Percentiles rank a stretch among this genome's conserved stretches.
phyloP scores from a whole-genome alignment of 2,329 filamentous ascomycete genomes.

The Pseudonectria foliicola region DNA sequence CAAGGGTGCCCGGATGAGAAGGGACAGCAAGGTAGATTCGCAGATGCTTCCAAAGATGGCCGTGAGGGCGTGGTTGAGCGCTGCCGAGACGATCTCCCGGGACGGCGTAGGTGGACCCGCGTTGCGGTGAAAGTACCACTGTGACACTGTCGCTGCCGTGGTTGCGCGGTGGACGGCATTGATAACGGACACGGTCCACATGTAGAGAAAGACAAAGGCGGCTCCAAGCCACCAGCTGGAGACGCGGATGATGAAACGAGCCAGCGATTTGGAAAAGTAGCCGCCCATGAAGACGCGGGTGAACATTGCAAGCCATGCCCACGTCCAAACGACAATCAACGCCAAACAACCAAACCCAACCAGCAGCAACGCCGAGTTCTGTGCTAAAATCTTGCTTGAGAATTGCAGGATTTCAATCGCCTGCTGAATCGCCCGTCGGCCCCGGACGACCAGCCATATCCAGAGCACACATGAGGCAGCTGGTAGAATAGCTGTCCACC shows the following conservation, averaged over 20 bases:
- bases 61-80: slow-evolving; percentile 71
- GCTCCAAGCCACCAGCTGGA: slow-evolving; percentile 94
- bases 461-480: slow-evolving; percentile 67
- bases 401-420: slow-evolving; percentile 90
- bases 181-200: slow-evolving; percentile 87
- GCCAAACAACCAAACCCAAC: slow-evolving; percentile 75
- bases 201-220: slow-evolving; percentile 88
- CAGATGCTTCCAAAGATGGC: slow-evolving; percentile 91
- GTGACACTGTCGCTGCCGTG: slow-evolving; percentile 89
- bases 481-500: slow-evolving; percentile 76
- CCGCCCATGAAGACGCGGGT: slow-evolving; percentile 92
- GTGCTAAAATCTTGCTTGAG: slow-evolving; percentile 75
- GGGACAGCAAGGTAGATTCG: slow-evolving; percentile 72
- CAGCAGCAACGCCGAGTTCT: slow-evolving; percentile 73
- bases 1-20: slow-evolving; percentile 77
- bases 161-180: slow-evolving; percentile 84
- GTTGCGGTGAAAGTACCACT: slow-evolving; percentile 98
- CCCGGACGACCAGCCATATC: slow-evolving; percentile 76
- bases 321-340: slow-evolving; percentile 80
- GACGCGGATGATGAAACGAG: slow-evolving; percentile 70
- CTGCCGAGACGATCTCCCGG: slow-evolving; percentile 73
- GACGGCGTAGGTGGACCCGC: slow-evolving; percentile 70
- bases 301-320: slow-evolving; percentile 96
- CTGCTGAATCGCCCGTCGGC: slow-evolving; percentile 71
- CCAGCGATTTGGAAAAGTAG: slow-evolving; percentile 58